Evolutionary conservation across 75 land plant genomes (phyloP), one percentile per base, ranked within the genome.

Genomic region (Pseudotsuga menziesii): DNA sequence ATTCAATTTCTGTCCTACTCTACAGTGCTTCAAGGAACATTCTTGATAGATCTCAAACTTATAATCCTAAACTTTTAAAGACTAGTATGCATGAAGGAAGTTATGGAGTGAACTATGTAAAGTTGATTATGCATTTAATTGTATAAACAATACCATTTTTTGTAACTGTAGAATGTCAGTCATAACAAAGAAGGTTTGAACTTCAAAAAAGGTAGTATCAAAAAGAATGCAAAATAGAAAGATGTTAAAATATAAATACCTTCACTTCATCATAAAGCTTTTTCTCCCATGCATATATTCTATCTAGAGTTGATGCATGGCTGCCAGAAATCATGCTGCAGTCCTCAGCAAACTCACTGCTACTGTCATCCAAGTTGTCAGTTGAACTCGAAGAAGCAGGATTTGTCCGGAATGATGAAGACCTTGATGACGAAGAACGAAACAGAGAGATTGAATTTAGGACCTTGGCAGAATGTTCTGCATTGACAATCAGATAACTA

Each of bases 261-360:
- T 85, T 91, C 26, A 93, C 95, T 85, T 93, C 93, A 13, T 89
- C 82, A 72, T 91, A 93, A 20, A 93, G 86, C 77, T 91, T 93
- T 74, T 93, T 93, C 77, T 93, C 95, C 95, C 95, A 93, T 60
- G 81, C 91, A 78, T 83, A 91, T 56, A 93, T 64, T 72, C 86
- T 82, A 41, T 89, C 95, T 62, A 93, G 35, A 48, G 91, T 93
- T 55, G 91, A 88, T 55, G 86, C 88, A 55, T 93, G 95, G 72
- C 94, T 85, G 2, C 88, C 88, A 29, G 88, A 79, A 62, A 85
- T 58, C 80, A 84, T 82, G 67, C 86, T 76, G 39, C 81, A 79
- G 12, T 92, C 93, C 7, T 85, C 89, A 12, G 83, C 88, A 74
- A 82, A 63, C 6, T 90, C 88, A 61, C 85, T 81, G 67, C 92